A percentile compares a stretch with the other conserved stretches of the same genome.
Conservation (phyloP, 2,329 filamentous ascomycete genomes). For the Pezicula neosporulosa region DNA sequence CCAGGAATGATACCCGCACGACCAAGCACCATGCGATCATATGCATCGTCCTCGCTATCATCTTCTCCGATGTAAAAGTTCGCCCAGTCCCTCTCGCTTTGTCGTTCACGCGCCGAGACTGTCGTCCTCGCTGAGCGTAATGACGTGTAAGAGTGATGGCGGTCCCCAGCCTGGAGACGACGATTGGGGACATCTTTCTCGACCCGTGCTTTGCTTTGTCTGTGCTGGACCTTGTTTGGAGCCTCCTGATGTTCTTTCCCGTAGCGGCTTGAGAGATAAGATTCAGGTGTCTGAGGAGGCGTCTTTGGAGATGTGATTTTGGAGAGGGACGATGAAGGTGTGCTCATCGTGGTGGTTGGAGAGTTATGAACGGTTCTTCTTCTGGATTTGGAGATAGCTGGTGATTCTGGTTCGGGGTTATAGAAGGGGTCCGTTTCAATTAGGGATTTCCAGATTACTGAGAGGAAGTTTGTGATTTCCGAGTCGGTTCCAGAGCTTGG, state of each 20-base stretch:
- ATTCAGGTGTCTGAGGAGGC: not conserved
- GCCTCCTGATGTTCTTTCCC: not conserved
- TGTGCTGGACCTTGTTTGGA: not conserved
- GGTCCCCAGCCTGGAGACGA: not conserved
- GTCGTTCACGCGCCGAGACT: not conserved
- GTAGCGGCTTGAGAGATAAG: not conserved
- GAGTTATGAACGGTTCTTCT: slow-evolving; percentile 10
- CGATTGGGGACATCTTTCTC: not conserved
- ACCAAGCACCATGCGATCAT: slow-evolving; percentile 28
- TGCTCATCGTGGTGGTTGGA: slow-evolving; percentile 1
- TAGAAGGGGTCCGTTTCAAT: slow-evolving; percentile 44
- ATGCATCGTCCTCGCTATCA: slow-evolving; percentile 29
- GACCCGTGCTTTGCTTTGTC: not conserved
- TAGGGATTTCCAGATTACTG: slow-evolving; percentile 47
- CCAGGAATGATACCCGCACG: not conserved
- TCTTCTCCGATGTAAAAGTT: slow-evolving; percentile 27
- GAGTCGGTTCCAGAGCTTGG: slow-evolving; percentile 49
- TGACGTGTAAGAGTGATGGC: slow-evolving; percentile 3
- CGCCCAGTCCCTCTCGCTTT: slow-evolving; percentile 21
- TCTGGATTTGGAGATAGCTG: slow-evolving; percentile 6
- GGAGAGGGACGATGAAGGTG: slow-evolving; percentile 3
- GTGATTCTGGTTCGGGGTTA: slow-evolving; percentile 31
- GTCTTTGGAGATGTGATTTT: not conserved
- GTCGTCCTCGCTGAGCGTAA: slow-evolving; percentile 11
- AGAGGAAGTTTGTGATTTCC: slow-evolving; percentile 52